These are phyloP conservation scores for Xylariomycetidae sp. DNA, from an alignment of 2,329 filamentous ascomycete species.

Conservation along the genomic window DNA sequence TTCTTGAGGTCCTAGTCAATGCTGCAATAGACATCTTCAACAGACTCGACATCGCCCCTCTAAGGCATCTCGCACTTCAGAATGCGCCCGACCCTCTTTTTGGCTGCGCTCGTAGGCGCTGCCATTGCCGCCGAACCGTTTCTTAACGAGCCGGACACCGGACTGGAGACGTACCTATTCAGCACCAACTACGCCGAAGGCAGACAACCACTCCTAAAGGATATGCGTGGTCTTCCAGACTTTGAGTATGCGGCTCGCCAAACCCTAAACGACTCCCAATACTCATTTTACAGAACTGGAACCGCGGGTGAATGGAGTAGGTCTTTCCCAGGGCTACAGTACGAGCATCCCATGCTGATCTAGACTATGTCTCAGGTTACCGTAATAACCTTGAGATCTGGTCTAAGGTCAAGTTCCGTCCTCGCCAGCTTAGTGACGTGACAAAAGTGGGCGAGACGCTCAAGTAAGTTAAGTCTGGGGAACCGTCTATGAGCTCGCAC, in stretches of 20 bases:
- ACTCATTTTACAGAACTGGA: slow-evolving; percentile 45
- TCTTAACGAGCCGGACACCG: slow-evolving; percentile 32
- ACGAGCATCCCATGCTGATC: background rate
- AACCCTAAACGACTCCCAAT: slow-evolving; percentile 35
- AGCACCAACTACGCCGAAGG: slow-evolving; percentile 29
- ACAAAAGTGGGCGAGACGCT: no score
- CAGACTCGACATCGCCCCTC: background rate
- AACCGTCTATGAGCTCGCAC: no score
- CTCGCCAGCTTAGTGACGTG: no score
- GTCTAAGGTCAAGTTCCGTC: slow-evolving; percentile 36
- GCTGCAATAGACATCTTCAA: background rate
- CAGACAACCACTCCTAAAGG: slow-evolving; percentile 32
- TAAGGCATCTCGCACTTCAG: background rate
- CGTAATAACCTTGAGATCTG: slow-evolving; percentile 47
- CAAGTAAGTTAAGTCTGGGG: no score
- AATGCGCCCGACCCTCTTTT: slow-evolving; percentile 6
- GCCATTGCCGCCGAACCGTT: slow-evolving; percentile 26
- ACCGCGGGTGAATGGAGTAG: slow-evolving; percentile 42
- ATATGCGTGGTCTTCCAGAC: slow-evolving; percentile 41
- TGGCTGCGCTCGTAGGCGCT: slow-evolving; percentile 15
- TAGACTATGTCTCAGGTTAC: slow-evolving; percentile 28
- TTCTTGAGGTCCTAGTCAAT: background rate
- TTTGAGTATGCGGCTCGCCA: slow-evolving; percentile 46
- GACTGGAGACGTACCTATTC: slow-evolving; percentile 23
- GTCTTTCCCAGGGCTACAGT: background rate